phyloP scores from a whole-genome alignment of 225 moss, liverwort and hornwort species.

The Asterella californica region DNA sequence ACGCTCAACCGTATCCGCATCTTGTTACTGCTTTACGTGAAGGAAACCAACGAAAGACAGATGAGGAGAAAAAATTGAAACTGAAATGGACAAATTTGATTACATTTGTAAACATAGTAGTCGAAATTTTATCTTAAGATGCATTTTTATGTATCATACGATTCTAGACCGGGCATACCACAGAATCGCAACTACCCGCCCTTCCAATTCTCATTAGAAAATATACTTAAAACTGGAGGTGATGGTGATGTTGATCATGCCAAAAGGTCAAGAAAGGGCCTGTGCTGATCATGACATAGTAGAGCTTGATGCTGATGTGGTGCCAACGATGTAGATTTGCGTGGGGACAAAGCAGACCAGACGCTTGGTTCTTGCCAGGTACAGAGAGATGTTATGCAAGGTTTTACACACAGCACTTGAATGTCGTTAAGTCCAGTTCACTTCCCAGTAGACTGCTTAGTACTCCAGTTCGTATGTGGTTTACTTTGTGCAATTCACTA shows the following conservation, averaged over 20 bases:
- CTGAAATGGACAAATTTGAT: too few species aligned
- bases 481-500: neutral
- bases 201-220: too few species aligned
- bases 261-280: too few species aligned
- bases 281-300: neutral
- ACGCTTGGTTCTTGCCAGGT: constrained; percentile 27
- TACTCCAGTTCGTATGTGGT: neutral
- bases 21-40: neutral
- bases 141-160: too few species aligned
- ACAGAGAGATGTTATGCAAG: neutral
- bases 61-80: neutral
- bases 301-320: too few species aligned
- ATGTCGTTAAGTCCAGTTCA: neutral
- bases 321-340: constrained; percentile 25
- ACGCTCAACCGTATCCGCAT: neutral
- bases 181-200: neutral
- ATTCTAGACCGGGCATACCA: neutral
- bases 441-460: neutral
- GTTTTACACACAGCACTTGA: neutral
- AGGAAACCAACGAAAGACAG: neutral
- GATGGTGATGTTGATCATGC: too few species aligned
- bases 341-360: constrained; percentile 35
- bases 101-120: too few species aligned
- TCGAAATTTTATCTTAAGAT: too few species aligned
- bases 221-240: too few species aligned